Evolutionary conservation across 2,329 filamentous ascomycete species (phyloP).

Genomic region (Exophiala sp.): DNA sequence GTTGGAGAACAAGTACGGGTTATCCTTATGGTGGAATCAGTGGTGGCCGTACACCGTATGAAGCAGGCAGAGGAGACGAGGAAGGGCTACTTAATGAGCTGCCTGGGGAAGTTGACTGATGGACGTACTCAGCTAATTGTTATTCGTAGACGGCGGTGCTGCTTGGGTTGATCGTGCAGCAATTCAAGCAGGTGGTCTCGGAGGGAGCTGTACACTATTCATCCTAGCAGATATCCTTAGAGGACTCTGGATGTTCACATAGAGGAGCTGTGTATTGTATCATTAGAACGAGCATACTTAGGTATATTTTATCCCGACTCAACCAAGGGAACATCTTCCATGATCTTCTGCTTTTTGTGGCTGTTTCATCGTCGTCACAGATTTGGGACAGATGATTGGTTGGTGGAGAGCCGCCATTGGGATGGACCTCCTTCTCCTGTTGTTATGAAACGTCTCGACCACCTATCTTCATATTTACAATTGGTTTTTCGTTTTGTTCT

Average conservation of each 20-base stretch:
- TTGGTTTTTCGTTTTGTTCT: no score
- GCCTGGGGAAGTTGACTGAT: constrained; percentile 7
- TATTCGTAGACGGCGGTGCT: neutral
- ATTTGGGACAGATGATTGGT: constrained; percentile 10
- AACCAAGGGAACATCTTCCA: no score
- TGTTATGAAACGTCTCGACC: neutral
- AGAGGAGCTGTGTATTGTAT: no score
- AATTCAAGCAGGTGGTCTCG: neutral
- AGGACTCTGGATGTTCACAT: no score
- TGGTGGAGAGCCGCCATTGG: neutral
- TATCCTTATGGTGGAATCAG: neutral
- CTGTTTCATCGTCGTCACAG: constrained; percentile 18
- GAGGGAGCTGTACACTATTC: no score
- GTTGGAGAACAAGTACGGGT: constrained; percentile 10
- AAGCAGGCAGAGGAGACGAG: constrained; percentile 20
- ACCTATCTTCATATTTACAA: no score
- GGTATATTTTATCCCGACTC: no score
- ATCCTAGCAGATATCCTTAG: no score
- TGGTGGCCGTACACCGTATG: constrained; percentile 5
- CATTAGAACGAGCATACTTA: no score
- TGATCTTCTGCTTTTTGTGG: neutral
- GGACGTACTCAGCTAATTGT: neutral
- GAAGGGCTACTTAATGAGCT: constrained; percentile 23
- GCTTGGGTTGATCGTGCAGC: neutral
- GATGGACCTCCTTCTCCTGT: neutral